A percentile compares a stretch with the other conserved stretches of the same genome.
These are phyloP conservation scores for Rhizopogon vesiculosus DNA, from an alignment of 768 basidiomycete species.

Conservation along the genomic window DNA sequence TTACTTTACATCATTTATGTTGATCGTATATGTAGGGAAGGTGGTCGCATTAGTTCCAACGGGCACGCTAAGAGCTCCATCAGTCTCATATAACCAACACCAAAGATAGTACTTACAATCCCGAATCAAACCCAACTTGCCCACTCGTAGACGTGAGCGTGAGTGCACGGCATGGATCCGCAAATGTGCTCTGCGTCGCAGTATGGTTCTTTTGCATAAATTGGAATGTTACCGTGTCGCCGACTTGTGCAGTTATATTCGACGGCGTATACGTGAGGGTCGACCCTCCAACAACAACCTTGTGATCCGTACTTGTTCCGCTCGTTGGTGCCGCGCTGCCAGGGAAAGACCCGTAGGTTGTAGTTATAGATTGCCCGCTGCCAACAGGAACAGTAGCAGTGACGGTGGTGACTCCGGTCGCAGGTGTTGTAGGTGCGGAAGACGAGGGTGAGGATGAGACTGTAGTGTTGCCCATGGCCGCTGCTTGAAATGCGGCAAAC, in stretches of 20 bases:
- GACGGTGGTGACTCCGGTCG: constrained; percentile 28
- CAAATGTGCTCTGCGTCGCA: constrained; percentile 31
- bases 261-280: constrained; percentile 36
- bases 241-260: constrained; percentile 41
- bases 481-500: constrained; percentile 50
- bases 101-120: constrained; percentile 30
- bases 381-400: constrained; percentile 36
- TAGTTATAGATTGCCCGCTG: constrained; percentile 20
- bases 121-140: constrained; percentile 42
- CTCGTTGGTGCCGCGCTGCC: constrained; percentile 26
- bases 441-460: constrained; percentile 12
- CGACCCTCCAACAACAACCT: constrained; percentile 38
- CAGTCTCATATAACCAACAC: background rate
- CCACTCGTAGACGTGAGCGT: constrained; percentile 40
- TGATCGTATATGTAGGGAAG: constrained; percentile 50
- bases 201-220: constrained; percentile 48
- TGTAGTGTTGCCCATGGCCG: constrained; percentile 34
- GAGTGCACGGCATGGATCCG: constrained; percentile 38
- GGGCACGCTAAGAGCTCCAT: constrained; percentile 32
- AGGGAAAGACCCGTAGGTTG: constrained; percentile 30
- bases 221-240: constrained; percentile 42
- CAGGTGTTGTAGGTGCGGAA: constrained; percentile 15
- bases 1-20: constrained; percentile 43
- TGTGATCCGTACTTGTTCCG: constrained; percentile 28
- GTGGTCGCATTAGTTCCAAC: constrained; percentile 38